Percentiles rank a stretch among this genome's conserved stretches.
phyloP scores from a whole-genome alignment of 805 yeast genomes.

The Candida cerambycidarum region DNA sequence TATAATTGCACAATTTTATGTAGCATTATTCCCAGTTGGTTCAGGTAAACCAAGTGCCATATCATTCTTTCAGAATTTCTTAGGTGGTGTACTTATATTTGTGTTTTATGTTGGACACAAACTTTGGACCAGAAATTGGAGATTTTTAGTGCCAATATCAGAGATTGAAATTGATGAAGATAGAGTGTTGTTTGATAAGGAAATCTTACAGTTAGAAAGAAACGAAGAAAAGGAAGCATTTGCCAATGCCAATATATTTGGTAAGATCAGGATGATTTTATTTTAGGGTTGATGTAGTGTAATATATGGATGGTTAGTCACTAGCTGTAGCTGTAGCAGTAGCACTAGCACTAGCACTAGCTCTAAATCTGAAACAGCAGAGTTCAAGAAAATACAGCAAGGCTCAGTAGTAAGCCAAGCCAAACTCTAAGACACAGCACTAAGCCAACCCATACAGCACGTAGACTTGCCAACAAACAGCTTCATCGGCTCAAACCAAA shows the following conservation, averaged over 20 bases:
- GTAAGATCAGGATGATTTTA: slow-evolving; percentile 13
- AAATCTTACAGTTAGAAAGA: slow-evolving; percentile 31
- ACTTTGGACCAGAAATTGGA: slow-evolving; percentile 32
- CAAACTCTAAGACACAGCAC: no score
- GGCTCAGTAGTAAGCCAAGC: no score
- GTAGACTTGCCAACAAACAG: no score
- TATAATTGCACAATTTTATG: slow-evolving; percentile 45
- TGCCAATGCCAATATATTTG: slow-evolving; percentile 18
- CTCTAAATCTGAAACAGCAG: no score
- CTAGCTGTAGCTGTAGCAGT: no score
- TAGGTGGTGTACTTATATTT: slow-evolving; percentile 34
- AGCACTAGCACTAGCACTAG: no score
- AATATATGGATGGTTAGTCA: background rate
- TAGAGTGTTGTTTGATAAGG: slow-evolving; percentile 35
- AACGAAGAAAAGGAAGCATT: slow-evolving; percentile 23
- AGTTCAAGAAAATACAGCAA: no score
- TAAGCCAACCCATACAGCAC: no score
- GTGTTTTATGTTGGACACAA: slow-evolving; percentile 34
- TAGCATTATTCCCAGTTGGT: slow-evolving; percentile 41
- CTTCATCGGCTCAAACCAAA: no score
- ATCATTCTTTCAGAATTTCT: slow-evolving; percentile 33
- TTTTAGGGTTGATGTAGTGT: no score
- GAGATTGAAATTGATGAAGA: slow-evolving; percentile 32
- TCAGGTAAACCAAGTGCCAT: slow-evolving; percentile 25
- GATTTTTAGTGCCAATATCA: slow-evolving; percentile 22